Base-by-base conservation (phyloP, 176 grass and related monocot genomes). In the Thinopyrum elongatum region DNA sequence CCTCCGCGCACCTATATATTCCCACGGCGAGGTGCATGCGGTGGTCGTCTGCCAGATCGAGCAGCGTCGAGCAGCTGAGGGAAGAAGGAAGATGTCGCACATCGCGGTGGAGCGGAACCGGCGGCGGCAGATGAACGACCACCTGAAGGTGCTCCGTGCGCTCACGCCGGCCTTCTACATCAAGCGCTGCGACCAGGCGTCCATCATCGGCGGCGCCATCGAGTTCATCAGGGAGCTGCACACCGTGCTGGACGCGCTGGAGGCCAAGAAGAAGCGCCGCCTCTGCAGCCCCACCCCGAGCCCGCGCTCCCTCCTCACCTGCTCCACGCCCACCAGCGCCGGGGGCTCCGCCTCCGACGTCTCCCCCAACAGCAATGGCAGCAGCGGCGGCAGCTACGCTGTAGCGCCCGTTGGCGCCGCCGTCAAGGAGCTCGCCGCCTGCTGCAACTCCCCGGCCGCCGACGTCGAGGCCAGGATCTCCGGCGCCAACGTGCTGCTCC, bases 81-180 rank as follows among this genome's bases (percentile, higher is more conserved):
- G 31, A 75, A 17, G 49, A 21, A 28, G 9, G 68, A 22, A 10
- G 22, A 93, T 98, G 96, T 95, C 96, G 65, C 96, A 98, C 68
- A 98, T 98, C 81, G 92, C 96, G 23, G 96, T 98, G 46, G 96
- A 98, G 88, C 91, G 96, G 55, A 98, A 98, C 79, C 80, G 96
- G 70, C 88, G 96, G 53, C 84, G 93, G 36, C 95, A 98, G 88
- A 95, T 98, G 96, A 98, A 98, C 69, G 97, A 98, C 10, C 90
- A 98, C 76, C 91, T 98, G 35, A 98, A 98, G 85, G 94, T 98
- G 73, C 94, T 98, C 11, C 93, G 94, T 0, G 89, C 97, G 0
- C 92, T 98, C 13, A 98, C 97, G 3, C 97, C 97, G 2, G 83
- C 74, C 10, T 91, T 95, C 76, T 98, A 98, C 90, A 91, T 98